Conservation (phyloP, 176 grass and related monocot species). For the Pontederia paniculata region DNA sequence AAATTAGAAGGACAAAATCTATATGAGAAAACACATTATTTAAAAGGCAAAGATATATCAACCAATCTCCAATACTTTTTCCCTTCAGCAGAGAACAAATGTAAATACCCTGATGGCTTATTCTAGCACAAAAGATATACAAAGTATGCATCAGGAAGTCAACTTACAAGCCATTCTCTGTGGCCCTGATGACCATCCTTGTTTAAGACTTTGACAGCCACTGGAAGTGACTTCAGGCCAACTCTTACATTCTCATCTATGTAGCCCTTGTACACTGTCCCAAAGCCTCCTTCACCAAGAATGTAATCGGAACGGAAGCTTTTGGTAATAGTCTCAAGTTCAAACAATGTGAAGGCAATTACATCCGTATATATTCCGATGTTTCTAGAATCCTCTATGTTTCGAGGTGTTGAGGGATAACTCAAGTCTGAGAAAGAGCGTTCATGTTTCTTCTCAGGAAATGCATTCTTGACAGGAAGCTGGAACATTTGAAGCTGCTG, state of each 20-base stretch:
- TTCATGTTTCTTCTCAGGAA: slow-evolving; percentile 47
- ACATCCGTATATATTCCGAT: slow-evolving; percentile 97
- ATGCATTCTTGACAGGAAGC: slow-evolving; percentile 46
- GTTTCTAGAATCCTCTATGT: slow-evolving; percentile 76
- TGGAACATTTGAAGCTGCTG: slow-evolving; percentile 93
- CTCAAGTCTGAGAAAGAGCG: slow-evolving; percentile 62
- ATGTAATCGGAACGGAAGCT: slow-evolving; percentile 88
- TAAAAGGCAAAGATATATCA: no score
- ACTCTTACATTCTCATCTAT: slow-evolving; percentile 99
- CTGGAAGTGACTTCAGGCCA: slow-evolving; percentile 81
- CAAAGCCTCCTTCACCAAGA: slow-evolving; percentile 95
- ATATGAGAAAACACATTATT: no score
- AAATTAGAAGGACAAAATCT: no score
- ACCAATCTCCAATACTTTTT: no score
- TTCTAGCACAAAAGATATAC: not conserved
- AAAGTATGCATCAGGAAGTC: not conserved
- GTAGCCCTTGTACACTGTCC: slow-evolving; percentile 97
- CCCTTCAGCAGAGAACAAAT: no score
- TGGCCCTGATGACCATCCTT: slow-evolving; percentile 98
- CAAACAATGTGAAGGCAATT: slow-evolving; percentile 85
- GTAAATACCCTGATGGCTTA: no score
- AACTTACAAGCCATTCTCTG: slow-evolving; percentile 96
- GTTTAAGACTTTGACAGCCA: slow-evolving; percentile 96
- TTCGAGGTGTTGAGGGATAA: slow-evolving; percentile 61
- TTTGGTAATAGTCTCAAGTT: slow-evolving; percentile 97